These are phyloP conservation scores for Barnettozyma salicaria DNA, from an alignment of 805 yeast genomes.

Conservation along the genomic window DNA sequence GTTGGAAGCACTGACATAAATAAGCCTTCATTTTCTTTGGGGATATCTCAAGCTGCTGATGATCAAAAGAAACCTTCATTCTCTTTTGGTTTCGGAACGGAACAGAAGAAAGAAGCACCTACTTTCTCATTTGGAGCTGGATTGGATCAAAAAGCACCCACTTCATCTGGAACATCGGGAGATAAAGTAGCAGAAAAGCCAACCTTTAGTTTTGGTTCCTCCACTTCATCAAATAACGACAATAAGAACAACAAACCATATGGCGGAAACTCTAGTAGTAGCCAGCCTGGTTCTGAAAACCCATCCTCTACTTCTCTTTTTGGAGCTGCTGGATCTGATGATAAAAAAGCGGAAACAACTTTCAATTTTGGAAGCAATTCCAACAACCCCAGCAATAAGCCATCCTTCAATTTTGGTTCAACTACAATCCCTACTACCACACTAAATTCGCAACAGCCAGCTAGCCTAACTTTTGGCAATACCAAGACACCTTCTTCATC, in stretches of 20 bases:
- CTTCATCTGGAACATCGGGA: constrained; percentile 1
- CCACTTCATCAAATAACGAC: constrained; percentile 1
- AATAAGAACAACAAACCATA: too few species aligned
- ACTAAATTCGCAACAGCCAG: too few species aligned
- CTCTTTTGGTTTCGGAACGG: not conserved
- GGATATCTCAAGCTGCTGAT: too few species aligned
- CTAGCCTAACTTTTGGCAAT: too few species aligned
- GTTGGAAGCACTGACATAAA: too few species aligned
- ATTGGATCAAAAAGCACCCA: too few species aligned
- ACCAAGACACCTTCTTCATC: too few species aligned
- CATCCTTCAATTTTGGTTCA: constrained; percentile 1
- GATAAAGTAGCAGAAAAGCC: not conserved
- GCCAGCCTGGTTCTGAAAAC: too few species aligned
- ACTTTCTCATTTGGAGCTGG: not conserved
- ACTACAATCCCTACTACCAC: not conserved
- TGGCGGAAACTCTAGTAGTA: too few species aligned
- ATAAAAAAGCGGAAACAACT: not conserved
- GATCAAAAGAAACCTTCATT: not conserved
- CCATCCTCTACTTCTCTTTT: constrained; percentile 3
- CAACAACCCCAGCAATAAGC: constrained; percentile 2
- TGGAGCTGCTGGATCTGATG: not conserved
- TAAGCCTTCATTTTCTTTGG: too few species aligned
- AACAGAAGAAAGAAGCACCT: too few species aligned
- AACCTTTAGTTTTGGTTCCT: not conserved
- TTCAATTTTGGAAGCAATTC: constrained; percentile 5